Conservation (phyloP, 2,329 filamentous ascomycete species). For the Ramichloridium luteum region DNA sequence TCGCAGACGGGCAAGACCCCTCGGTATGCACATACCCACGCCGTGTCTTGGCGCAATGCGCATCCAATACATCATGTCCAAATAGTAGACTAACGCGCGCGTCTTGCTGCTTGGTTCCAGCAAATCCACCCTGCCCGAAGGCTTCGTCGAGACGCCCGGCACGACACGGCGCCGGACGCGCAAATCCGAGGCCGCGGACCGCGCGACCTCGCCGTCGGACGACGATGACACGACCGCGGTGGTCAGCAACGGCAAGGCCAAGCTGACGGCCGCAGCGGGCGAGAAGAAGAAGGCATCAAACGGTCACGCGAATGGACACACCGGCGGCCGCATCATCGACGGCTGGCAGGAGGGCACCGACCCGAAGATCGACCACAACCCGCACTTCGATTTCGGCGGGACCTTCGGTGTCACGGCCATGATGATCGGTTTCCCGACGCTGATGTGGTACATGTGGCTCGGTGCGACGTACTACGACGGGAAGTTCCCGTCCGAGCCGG, state of each 20-base stretch:
- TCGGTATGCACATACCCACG: conserved; percentile 24
- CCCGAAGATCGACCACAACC: conserved; percentile 34
- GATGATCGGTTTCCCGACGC: conserved; percentile 83
- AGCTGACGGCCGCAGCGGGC: conserved; percentile 6
- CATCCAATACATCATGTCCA: too few species aligned
- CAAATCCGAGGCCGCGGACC: conserved; percentile 27
- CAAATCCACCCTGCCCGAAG: conserved; percentile 30
- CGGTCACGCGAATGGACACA: conserved; percentile 22
- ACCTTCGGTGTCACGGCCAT: conserved; percentile 65
- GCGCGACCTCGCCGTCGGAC: conserved; percentile 25
- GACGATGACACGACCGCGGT: conserved; percentile 12
- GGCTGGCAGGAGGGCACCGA: conserved; percentile 26
- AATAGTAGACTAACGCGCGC: neutral
- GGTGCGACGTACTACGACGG: conserved; percentile 88
- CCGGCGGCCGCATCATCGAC: conserved; percentile 26
- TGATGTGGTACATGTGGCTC: conserved; percentile 99
- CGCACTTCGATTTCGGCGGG: conserved; percentile 72
- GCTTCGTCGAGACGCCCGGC: conserved; percentile 39
- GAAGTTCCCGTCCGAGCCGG: conserved; percentile 50
- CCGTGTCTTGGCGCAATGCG: neutral
- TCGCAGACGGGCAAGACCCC: conserved; percentile 39
- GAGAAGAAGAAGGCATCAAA: conserved; percentile 8
- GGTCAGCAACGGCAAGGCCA: conserved; percentile 7
- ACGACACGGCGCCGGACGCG: conserved; percentile 30
- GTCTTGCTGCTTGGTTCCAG: conserved; percentile 12